Evolutionary conservation across 129 eudicot species (phyloP).

Genomic region (Escallonia herrerae): DNA sequence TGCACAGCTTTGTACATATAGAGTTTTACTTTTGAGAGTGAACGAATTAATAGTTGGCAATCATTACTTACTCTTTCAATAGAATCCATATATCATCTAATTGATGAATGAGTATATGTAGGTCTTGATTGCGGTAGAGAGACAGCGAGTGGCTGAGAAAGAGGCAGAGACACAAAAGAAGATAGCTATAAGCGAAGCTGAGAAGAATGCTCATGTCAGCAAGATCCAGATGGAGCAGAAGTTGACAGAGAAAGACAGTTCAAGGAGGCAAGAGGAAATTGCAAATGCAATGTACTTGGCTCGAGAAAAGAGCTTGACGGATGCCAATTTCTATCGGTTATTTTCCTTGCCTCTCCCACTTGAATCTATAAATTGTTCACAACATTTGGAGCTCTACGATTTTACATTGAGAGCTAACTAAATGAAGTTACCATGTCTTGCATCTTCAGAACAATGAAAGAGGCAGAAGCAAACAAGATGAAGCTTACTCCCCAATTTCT

Average conservation of each 20-base stretch:
- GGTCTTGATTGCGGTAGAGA: conserved; percentile 86
- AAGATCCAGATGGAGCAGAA: conserved; percentile 87
- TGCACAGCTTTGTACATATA: too few species aligned
- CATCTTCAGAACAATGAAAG: conserved; percentile 64
- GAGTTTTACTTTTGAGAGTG: too few species aligned
- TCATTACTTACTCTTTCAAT: too few species aligned
- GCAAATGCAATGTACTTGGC: conserved; percentile 76
- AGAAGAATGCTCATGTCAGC: conserved; percentile 82
- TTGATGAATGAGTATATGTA: conserved; percentile 11
- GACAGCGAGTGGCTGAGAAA: conserved; percentile 85
- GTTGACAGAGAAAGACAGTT: conserved; percentile 76
- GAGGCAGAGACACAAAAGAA: conserved; percentile 98
- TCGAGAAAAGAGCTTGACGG: conserved; percentile 89
- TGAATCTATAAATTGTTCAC: not conserved
- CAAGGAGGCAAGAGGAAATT: conserved; percentile 78
- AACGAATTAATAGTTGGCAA: too few species aligned
- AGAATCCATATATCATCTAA: too few species aligned
- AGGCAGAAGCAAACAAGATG: conserved; percentile 89
- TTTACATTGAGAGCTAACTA: not conserved
- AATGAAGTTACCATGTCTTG: conserved; percentile 1
- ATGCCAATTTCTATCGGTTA: conserved; percentile 80
- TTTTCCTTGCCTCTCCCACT: conserved; percentile 2
- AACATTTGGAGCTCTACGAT: not conserved
- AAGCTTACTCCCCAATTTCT: conserved; percentile 75
- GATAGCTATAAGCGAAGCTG: conserved; percentile 89